phyloP scores from a whole-genome alignment of 1,284 basidiomycete species.

The Melampsora americana region DNA sequence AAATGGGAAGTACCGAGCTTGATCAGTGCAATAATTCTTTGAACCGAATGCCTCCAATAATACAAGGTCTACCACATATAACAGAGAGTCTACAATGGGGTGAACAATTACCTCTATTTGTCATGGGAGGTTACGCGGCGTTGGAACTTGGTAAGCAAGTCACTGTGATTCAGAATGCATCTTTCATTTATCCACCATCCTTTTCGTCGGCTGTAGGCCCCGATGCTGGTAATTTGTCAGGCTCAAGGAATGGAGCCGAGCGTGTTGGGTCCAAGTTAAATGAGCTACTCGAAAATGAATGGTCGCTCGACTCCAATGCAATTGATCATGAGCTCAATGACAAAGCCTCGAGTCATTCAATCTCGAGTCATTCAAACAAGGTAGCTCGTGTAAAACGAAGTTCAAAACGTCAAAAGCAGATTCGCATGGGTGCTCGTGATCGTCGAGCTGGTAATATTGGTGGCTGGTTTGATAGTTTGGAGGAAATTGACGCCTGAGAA shows the following conservation, averaged over 20 bases:
- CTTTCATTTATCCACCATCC: not conserved
- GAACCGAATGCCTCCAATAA: conserved; percentile 15
- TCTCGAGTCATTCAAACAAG: too few species aligned
- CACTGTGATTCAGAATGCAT: not conserved
- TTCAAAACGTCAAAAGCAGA: conserved; percentile 1
- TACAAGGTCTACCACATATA: conserved; percentile 32
- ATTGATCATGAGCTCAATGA: not conserved
- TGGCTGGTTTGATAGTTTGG: conserved; percentile 41
- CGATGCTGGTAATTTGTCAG: conserved; percentile 40
- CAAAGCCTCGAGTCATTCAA: not conserved
- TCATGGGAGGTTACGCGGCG: conserved; percentile 39
- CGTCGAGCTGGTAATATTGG: conserved; percentile 40
- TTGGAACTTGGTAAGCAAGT: conserved; percentile 36
- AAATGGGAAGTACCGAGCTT: not conserved
- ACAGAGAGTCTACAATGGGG: conserved; percentile 41
- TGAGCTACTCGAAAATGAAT: conserved; percentile 32
- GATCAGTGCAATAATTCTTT: not conserved
- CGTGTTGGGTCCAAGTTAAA: conserved; percentile 39
- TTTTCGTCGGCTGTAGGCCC: conserved; percentile 24
- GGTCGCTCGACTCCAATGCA: conserved; percentile 20
- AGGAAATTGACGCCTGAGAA: conserved; percentile 32
- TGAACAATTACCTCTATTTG: conserved; percentile 37
- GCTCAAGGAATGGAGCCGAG: conserved; percentile 31
- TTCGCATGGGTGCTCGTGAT: conserved; percentile 34
- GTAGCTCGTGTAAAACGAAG: not conserved